A percentile compares a stretch with the other conserved stretches of the same genome.
phyloP scores from a whole-genome alignment of 2,329 filamentous ascomycete genomes.

The Coniochaeta prunicola region DNA sequence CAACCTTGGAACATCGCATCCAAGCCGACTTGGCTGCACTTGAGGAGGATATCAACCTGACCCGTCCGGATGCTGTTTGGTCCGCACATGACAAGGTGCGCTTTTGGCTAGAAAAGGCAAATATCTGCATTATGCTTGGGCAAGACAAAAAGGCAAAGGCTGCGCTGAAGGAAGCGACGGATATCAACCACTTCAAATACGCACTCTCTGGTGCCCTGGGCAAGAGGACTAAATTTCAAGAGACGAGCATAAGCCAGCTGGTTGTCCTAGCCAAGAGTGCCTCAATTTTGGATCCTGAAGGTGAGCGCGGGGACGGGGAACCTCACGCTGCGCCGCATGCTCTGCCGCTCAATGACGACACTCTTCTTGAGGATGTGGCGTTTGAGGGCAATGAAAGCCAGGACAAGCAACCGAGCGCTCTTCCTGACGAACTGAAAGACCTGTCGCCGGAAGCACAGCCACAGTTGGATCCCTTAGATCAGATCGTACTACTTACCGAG shows the following conservation, averaged over 20 bases:
- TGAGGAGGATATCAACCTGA: constrained; percentile 26
- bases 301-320: constrained; percentile 4
- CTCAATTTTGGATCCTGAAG: constrained; percentile 18
- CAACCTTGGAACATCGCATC: constrained; percentile 45
- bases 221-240: constrained; percentile 74
- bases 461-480: constrained; percentile 73
- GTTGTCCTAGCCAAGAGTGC: constrained; percentile 82
- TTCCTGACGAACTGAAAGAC: constrained; percentile 55
- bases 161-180: constrained; percentile 61
- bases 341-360: constrained; percentile 83
- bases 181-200: constrained; percentile 66
- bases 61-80: constrained; percentile 26
- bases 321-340: constrained; percentile 50
- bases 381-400: constrained; percentile 54
- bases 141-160: constrained; percentile 67
- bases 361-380: constrained; percentile 77
- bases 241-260: constrained; percentile 76
- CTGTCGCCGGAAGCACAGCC: constrained; percentile 77
- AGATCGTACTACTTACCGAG: constrained; percentile 83
- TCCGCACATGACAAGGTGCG: constrained; percentile 48
- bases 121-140: constrained; percentile 78
- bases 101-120: constrained; percentile 75
- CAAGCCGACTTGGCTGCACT: constrained; percentile 34
- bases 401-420: constrained; percentile 23
- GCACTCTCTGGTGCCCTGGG: constrained; percentile 80